A percentile compares a stretch with the other conserved stretches of the same genome.
phyloP scores from a whole-genome alignment of 805 yeast species.

The Cyberlindnera misumaiensis region DNA sequence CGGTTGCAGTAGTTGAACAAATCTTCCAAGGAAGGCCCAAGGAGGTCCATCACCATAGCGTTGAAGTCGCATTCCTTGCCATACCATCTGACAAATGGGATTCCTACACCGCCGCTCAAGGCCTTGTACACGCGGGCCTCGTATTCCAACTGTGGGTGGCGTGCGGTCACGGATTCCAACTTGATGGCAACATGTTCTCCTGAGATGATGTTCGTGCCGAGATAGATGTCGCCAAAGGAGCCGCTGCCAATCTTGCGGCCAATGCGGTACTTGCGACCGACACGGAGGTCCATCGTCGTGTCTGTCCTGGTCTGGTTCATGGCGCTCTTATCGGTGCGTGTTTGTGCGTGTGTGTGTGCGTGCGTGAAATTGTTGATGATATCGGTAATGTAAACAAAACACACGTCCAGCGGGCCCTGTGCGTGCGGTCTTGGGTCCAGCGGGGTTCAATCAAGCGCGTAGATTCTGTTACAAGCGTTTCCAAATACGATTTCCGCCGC shows the following conservation, averaged over 20 bases:
- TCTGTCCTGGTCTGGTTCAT: conserved; percentile 2
- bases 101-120: conserved; percentile 92
- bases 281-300: conserved; percentile 60
- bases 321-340: background rate
- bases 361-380: no score
- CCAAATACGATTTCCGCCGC: no score
- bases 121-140: conserved; percentile 96
- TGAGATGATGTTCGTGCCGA: conserved; percentile 86
- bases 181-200: conserved; percentile 98
- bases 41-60: conserved; percentile 92
- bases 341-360: background rate
- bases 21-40: conserved; percentile 95
- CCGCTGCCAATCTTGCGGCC: conserved; percentile 97
- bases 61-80: conserved; percentile 96
- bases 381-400: no score
- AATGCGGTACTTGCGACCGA: conserved; percentile 89
- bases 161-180: conserved; percentile 80
- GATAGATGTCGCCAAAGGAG: conserved; percentile 93
- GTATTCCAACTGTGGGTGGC: conserved; percentile 95
- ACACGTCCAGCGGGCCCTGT: no score
- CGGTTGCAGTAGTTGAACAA: conserved; percentile 93
- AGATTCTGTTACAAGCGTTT: no score
- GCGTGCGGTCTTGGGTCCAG: no score
- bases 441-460: no score
- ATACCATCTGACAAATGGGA: conserved; percentile 94